Base-by-base conservation (phyloP, 495 filamentous ascomycete genomes). In the Daldinia vernicosa region DNA sequence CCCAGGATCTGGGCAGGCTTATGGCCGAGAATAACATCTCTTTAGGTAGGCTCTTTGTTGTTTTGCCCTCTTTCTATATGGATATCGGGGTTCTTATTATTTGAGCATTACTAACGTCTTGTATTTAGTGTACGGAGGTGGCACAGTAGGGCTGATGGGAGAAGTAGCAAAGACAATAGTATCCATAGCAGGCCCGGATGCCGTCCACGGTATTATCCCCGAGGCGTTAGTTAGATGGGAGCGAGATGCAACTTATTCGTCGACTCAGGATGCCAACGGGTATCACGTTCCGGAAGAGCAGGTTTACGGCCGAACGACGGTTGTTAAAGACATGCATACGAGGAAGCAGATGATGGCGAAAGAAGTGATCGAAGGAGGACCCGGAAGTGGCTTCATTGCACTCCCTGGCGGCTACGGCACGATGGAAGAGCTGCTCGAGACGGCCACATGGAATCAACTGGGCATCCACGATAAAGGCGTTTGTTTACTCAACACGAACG, bases 361-460 rank as follows among this genome's bases (percentile, higher is more conserved):
- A 68, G 91, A 93, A 77, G 93, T 97, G 4, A 82, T 95, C 8
- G 84, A 89, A 55, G 93, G 94, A 6, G 93, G 92, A 0, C 87
- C 88, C 0, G 94, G 94, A 3, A 89, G 88, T 63, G 96, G 96
- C 8, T 99, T 99, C 84, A 87, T 98, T 24, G 93, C 94, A 26
- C 81, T 99, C 74, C 89, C 87, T 56, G 95, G 95, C 19, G 95
- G 95, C 0, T 98, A 94, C 80, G 95, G 95, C 11, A 98, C 96
- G 6, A 84, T 98, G 76, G 95, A 99, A 81, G 95, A 99, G 84
- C 82, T 98, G 60, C 95, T 98, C 83, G 95, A 99, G 86, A 91
- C 97, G 61, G 91, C 90, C 32, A 98, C 95, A 12, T 99, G 95
- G 95, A 98, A 98, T 79, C 95, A 98, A 81, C 79, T 99, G 63